These are phyloP conservation scores for Tricholoma hemisulphureum DNA, from an alignment of 768 basidiomycete genomes.

Conservation along the genomic window DNA sequence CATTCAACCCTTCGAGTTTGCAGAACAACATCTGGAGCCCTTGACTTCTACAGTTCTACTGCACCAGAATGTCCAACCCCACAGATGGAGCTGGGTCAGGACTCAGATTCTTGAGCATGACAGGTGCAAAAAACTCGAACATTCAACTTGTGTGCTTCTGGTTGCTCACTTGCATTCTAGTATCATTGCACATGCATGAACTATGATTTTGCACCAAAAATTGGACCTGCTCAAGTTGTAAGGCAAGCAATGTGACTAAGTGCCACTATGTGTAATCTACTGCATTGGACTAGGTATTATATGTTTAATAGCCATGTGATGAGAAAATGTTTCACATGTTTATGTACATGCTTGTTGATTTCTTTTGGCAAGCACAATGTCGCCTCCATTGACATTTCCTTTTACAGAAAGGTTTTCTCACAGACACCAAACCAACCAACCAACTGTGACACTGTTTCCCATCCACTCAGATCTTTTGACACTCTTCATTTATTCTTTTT, in stretches of 20 bases:
- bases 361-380: no score
- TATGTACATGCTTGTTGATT: no score
- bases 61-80: neutral
- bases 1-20: neutral
- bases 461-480: no score
- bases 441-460: no score
- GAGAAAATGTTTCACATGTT: no score
- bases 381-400: no score
- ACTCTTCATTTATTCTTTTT: no score
- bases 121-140: neutral
- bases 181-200: neutral
- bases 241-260: neutral
- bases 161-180: neutral
- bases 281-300: neutral
- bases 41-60: neutral
- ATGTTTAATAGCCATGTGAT: no score
- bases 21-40: neutral
- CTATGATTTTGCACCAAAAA: neutral
- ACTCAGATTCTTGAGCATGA: neutral
- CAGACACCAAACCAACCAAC: no score
- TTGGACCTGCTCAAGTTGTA: neutral
- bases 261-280: neutral
- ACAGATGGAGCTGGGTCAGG: neutral
- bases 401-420: no score
- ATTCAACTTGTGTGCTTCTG: neutral